Evolutionary conservation across 2,329 filamentous ascomycete genomes (phyloP).

Genomic region (Neobulgaria alba): DNA sequence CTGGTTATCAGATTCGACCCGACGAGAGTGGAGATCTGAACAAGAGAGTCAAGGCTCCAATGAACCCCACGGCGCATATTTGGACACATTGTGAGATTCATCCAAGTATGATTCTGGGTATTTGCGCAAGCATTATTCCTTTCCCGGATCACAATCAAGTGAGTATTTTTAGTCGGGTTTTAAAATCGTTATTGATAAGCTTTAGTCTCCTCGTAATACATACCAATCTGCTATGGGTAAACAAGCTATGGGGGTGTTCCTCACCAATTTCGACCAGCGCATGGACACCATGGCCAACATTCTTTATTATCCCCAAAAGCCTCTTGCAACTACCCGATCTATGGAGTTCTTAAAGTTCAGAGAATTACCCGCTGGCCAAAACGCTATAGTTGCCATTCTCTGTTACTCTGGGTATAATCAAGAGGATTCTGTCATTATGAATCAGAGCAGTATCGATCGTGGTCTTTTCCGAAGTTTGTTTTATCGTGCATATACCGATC

Average conservation of each 20-base stretch:
- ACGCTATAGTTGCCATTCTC: slow-evolving; percentile 95
- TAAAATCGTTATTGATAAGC: slow-evolving; percentile 27
- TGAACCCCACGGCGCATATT: slow-evolving; percentile 79
- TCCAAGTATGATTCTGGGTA: slow-evolving; percentile 96
- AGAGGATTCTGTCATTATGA: slow-evolving; percentile 99
- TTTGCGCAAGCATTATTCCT: slow-evolving; percentile 98
- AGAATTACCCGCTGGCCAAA: slow-evolving; percentile 92
- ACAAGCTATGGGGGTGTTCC: slow-evolving; percentile 98
- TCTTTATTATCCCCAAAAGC: slow-evolving; percentile 97
- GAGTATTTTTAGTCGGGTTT: slow-evolving; percentile 27
- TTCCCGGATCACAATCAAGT: slow-evolving; percentile 98
- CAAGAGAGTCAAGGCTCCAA: slow-evolving; percentile 76
- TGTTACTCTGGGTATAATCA: slow-evolving; percentile 99
- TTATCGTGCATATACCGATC: slow-evolving; percentile 95
- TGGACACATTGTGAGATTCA: slow-evolving; percentile 99
- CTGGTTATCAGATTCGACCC: slow-evolving; percentile 49
- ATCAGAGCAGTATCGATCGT: slow-evolving; percentile 97
- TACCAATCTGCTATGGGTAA: slow-evolving; percentile 99
- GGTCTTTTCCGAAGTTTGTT: slow-evolving; percentile 96
- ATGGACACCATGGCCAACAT: slow-evolving; percentile 99
- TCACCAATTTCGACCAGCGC: slow-evolving; percentile 91
- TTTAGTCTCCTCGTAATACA: slow-evolving; percentile 88
- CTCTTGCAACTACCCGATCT: slow-evolving; percentile 86
- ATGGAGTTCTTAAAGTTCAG: slow-evolving; percentile 99
- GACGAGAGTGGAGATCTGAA: slow-evolving; percentile 67